Evolutionary conservation across 768 basidiomycete genomes (phyloP).

Genomic region (Hemileccinum impolitum): DNA sequence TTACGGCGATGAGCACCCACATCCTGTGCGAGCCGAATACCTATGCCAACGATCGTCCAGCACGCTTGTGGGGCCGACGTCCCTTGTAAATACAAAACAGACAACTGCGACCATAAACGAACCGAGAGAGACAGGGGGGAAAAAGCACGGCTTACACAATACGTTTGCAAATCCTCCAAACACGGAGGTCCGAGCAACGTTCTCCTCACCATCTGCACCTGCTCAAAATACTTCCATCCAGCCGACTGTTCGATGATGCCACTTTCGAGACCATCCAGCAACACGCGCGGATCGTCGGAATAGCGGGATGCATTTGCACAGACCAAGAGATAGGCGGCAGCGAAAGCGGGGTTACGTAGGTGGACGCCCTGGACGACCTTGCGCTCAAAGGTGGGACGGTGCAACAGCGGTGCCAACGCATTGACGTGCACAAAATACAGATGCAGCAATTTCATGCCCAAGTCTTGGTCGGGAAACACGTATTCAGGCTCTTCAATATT

Average conservation of each 20-base stretch:
- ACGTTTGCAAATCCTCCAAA: slow-evolving; percentile 70
- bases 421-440: slow-evolving; percentile 63
- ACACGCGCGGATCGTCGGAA: slow-evolving; percentile 54
- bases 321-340: slow-evolving; percentile 58
- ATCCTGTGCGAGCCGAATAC: slow-evolving; percentile 56
- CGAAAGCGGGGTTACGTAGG: slow-evolving; percentile 49
- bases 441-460: slow-evolving; percentile 51
- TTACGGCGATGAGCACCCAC: slow-evolving; percentile 51
- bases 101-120: slow-evolving; percentile 37
- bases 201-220: slow-evolving; percentile 57
- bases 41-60: slow-evolving; percentile 67
- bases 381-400: slow-evolving; percentile 64
- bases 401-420: slow-evolving; percentile 63
- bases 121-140: slow-evolving; percentile 8
- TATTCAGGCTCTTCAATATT: slow-evolving; percentile 28
- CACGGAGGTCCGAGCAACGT: slow-evolving; percentile 53
- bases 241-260: slow-evolving; percentile 39
- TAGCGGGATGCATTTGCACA: slow-evolving; percentile 64
- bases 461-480: slow-evolving; percentile 47
- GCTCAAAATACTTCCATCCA: slow-evolving; percentile 49
- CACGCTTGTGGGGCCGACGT: slow-evolving; percentile 59
- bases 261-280: slow-evolving; percentile 33
- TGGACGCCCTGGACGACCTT: slow-evolving; percentile 49
- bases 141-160: slow-evolving; percentile 41
- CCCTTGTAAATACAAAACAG: slow-evolving; percentile 51